phyloP scores from a whole-genome alignment of 2,329 filamentous ascomycete species.

The Didymella sp. region DNA sequence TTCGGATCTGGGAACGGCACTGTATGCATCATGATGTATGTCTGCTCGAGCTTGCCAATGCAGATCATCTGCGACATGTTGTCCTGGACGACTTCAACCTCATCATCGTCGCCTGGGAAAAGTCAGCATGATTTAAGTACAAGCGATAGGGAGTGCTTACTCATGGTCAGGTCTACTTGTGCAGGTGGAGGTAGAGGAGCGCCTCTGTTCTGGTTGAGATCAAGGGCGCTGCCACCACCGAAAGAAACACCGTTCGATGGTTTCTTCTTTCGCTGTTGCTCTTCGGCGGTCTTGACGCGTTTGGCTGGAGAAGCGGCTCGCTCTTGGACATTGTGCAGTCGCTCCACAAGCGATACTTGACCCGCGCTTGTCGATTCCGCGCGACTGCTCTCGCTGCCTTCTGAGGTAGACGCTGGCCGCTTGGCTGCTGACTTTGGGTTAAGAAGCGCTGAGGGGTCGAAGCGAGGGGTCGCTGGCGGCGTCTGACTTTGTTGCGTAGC shows the following conservation, averaged over 20 bases:
- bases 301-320: slow-evolving; percentile 63
- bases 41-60: slow-evolving; percentile 76
- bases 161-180: slow-evolving; percentile 45
- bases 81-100: slow-evolving; percentile 65
- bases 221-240: slow-evolving; percentile 48
- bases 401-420: slow-evolving; percentile 38
- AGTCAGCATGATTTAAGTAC: slow-evolving; percentile 28
- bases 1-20: slow-evolving; percentile 74
- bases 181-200: slow-evolving; percentile 8
- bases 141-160: slow-evolving; percentile 25
- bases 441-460: slow-evolving; percentile 39
- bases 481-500: slow-evolving; percentile 17
- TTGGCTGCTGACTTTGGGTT: slow-evolving; percentile 44
- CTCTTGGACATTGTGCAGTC: slow-evolving; percentile 75
- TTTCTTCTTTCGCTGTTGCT: slow-evolving; percentile 27
- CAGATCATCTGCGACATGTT: slow-evolving; percentile 75
- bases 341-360: slow-evolving; percentile 72
- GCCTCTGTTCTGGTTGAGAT: slow-evolving; percentile 45
- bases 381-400: slow-evolving; percentile 32
- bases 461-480: slow-evolving; percentile 23
- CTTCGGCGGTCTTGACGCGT: slow-evolving; percentile 38
- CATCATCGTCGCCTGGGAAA: slow-evolving; percentile 64
- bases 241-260: slow-evolving; percentile 28
- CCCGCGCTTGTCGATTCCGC: slow-evolving; percentile 45
- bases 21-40: slow-evolving; percentile 69